These are phyloP conservation scores for Penicillium manginii DNA, from an alignment of 495 filamentous ascomycete genomes.

Conservation along the genomic window DNA sequence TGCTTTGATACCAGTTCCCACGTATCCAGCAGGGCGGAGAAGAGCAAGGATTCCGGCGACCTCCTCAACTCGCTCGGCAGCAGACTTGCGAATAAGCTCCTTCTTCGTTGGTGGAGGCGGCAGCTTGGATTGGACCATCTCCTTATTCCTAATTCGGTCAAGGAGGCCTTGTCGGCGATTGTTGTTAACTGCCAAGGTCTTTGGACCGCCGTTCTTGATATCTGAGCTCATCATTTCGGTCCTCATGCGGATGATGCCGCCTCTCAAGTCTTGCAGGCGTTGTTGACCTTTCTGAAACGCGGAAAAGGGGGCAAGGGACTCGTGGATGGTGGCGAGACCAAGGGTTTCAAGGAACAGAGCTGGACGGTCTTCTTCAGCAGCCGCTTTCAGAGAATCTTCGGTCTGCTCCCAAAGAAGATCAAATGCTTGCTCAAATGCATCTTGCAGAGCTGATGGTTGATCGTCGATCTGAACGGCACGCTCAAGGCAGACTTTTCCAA, in stretches of 20 bases:
- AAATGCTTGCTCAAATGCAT: slow-evolving; percentile 41
- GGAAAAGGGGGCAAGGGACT: slow-evolving; percentile 47
- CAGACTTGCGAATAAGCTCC: slow-evolving; percentile 40
- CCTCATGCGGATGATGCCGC: slow-evolving; percentile 46
- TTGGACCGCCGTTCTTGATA: slow-evolving; percentile 17
- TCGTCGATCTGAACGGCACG: slow-evolving; percentile 31
- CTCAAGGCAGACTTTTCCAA: slow-evolving; percentile 45
- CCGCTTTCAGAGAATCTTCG: slow-evolving; percentile 31
- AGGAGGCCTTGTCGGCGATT: slow-evolving; percentile 45
- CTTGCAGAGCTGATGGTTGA: slow-evolving; percentile 33
- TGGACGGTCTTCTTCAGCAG: slow-evolving; percentile 29
- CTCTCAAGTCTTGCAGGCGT: slow-evolving; percentile 49
- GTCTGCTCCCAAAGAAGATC: slow-evolving; percentile 46
- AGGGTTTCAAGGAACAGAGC: slow-evolving; percentile 35
- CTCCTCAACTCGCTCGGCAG: slow-evolving; percentile 46
- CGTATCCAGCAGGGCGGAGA: slow-evolving; percentile 41
- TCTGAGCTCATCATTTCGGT: slow-evolving; percentile 38
- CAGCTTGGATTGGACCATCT: slow-evolving; percentile 47
- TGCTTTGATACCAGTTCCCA: slow-evolving; percentile 39
- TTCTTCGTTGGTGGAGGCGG: slow-evolving; percentile 50
- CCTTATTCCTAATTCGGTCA: slow-evolving; percentile 51
- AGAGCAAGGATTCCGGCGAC: slow-evolving; percentile 44
- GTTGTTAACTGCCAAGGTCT: slow-evolving; percentile 34
- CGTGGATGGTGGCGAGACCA: slow-evolving; percentile 41
- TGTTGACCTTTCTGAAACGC: slow-evolving; percentile 50